phyloP scores from a whole-genome alignment of 2,329 filamentous ascomycete genomes.

The Colletotrichum endophyticum region DNA sequence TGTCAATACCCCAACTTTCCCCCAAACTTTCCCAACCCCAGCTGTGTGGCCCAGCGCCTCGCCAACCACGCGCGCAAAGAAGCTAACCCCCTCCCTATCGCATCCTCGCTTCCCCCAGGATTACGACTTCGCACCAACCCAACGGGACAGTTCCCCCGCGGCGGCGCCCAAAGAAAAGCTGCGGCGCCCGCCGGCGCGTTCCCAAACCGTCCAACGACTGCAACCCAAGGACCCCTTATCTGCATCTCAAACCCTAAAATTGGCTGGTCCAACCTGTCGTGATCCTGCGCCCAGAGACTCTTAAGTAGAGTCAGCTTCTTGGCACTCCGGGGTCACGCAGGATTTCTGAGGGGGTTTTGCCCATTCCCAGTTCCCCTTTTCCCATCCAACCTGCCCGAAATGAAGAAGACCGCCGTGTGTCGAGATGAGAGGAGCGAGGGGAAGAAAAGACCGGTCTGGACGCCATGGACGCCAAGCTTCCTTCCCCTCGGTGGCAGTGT shows the following conservation, averaged over 20 bases:
- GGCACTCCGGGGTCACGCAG: conserved; percentile 1
- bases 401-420: neutral
- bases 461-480: conserved; percentile 4
- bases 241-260: conserved; percentile 12
- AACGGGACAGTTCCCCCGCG: conserved; percentile 4
- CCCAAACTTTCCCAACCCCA: conserved; percentile 10
- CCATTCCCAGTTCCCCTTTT: neutral
- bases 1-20: conserved; percentile 17
- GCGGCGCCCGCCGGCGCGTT: conserved; percentile 11
- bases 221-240: conserved; percentile 18
- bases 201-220: conserved; percentile 15
- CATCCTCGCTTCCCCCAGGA: conserved; percentile 16
- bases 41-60: neutral
- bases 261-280: neutral
- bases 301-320: conserved; percentile 14
- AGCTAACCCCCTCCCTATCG: neutral
- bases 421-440: neutral
- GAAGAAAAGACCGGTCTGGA: neutral
- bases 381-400: neutral
- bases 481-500: neutral
- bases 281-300: conserved; percentile 5
- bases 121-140: conserved; percentile 10
- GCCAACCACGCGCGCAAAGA: conserved; percentile 1
- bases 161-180: neutral
- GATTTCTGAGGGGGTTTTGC: neutral